Evolutionary conservation across 225 moss, liverwort and hornwort species (phyloP), one percentile per base, ranked within the genome.

Genomic region (Rhytidiadelphus loreus): DNA sequence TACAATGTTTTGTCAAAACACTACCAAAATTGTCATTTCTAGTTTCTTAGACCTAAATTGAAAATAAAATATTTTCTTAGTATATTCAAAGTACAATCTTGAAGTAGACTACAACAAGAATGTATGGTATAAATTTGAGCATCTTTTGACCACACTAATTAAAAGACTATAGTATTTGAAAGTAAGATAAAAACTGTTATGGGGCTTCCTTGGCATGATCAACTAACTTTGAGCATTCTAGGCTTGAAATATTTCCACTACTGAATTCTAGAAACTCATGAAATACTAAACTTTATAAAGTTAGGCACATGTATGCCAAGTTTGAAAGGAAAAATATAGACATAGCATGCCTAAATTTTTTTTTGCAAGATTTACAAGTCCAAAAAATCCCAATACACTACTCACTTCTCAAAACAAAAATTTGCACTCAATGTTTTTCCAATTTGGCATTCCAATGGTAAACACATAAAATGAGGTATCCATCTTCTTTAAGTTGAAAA

Each of bases 371-470:
- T 43, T 72, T 72, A 10, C 0, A 28, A 0, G 17, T 17, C 5
- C 2, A 37, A 37, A 20, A 37, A 37, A 63, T 2, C 17, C 33
- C 35, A 35, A 35, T 35, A 35, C 13, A 68, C 23, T 68, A 68
- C 4, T 22, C 21, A 65, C 9, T 68, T 68, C 39, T 39, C 23
- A 69, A 69, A n/a, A 39, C 6, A n/a, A 69, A 68, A 23, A n/a
- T 69, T 39, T 23, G 23, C 39, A 39, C 13, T 39, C 4, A 23
- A 69, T 0, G 23, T n/a, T 39, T 39, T 4, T 13, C 7, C 3
- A n/a, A 68, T n/a, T n/a, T n/a, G 2, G 23, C 13, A 69, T 39
- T 0, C 13, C 12, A 39, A 4, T 0, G 0, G 1, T n/a, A 1
- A 23, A 23, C 7, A n/a, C 13, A n/a, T n/a, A 20, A 11, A 37